Evolutionary conservation across 768 basidiomycete species (phyloP).

Genomic region (Lactarius vividus): DNA sequence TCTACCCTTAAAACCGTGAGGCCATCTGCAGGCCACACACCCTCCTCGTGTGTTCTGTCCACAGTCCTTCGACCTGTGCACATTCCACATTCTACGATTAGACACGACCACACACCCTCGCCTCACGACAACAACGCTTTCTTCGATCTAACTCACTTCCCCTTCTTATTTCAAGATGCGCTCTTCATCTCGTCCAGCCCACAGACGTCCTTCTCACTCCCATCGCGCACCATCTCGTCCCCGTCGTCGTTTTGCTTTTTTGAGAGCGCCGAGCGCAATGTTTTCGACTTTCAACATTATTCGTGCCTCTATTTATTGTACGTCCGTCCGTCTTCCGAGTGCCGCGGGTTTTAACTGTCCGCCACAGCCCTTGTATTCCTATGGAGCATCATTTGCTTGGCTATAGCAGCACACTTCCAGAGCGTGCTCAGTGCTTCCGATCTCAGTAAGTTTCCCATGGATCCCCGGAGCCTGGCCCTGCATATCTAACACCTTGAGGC

Average conservation of each 20-base stretch:
- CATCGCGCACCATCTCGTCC: slow-evolving; percentile 18
- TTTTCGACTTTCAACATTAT: slow-evolving; percentile 69
- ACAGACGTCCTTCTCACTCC: slow-evolving; percentile 30
- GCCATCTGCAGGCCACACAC: slow-evolving; percentile 19
- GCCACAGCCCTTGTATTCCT: slow-evolving; percentile 57
- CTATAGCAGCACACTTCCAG: slow-evolving; percentile 77
- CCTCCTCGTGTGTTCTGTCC: slow-evolving; percentile 26
- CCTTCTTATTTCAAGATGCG: slow-evolving; percentile 34
- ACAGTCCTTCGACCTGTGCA: slow-evolving; percentile 11
- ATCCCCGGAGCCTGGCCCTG: background rate
- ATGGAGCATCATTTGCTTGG: slow-evolving; percentile 77
- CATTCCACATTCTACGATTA: slow-evolving; percentile 22
- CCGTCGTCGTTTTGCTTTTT: slow-evolving; percentile 15
- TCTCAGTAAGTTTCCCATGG: slow-evolving; percentile 56
- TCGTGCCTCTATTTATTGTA: slow-evolving; percentile 66
- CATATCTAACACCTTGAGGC: slow-evolving; percentile 15
- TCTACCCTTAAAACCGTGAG: slow-evolving; percentile 20
- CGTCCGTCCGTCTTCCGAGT: slow-evolving; percentile 28
- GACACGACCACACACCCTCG: slow-evolving; percentile 18
- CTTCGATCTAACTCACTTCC: slow-evolving; percentile 32
- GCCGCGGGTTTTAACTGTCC: slow-evolving; percentile 14
- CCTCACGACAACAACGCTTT: slow-evolving; percentile 36
- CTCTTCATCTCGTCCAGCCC: slow-evolving; percentile 29
- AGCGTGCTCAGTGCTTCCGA: slow-evolving; percentile 67
- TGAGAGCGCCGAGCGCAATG: slow-evolving; percentile 44